These are phyloP conservation scores for Falciphora oryzae DNA, from an alignment of 2,329 filamentous ascomycete species.

Conservation along the genomic window DNA sequence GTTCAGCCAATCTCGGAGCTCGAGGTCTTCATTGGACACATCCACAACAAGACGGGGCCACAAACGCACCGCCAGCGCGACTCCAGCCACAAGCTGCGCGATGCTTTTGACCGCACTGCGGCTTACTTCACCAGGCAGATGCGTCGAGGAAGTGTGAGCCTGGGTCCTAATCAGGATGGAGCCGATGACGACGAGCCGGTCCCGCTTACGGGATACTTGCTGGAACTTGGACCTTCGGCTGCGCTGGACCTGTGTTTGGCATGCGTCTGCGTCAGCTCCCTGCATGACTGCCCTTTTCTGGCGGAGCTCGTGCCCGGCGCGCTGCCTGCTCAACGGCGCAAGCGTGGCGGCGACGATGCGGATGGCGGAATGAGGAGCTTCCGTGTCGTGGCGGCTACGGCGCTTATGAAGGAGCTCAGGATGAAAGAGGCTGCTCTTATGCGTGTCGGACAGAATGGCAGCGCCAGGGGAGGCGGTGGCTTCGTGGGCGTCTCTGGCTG, in stretches of 20 bases:
- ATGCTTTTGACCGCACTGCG: conserved; percentile 43
- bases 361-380: conserved; percentile 22
- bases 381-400: conserved; percentile 24
- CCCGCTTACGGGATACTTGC: conserved; percentile 4
- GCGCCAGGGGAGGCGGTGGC: neutral
- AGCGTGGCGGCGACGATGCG: conserved; percentile 8
- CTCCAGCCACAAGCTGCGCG: conserved; percentile 43
- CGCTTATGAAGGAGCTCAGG: conserved; percentile 24
- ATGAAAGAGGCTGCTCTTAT: neutral
- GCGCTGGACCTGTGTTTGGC: conserved; percentile 26
- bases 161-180: neutral
- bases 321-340: conserved; percentile 1
- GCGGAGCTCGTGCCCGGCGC: conserved; percentile 3
- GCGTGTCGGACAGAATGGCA: conserved; percentile 10
- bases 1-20: conserved; percentile 39
- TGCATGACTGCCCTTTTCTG: conserved; percentile 3
- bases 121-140: conserved; percentile 27
- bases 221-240: conserved; percentile 11
- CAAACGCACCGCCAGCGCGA: conserved; percentile 48
- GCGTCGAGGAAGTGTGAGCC: conserved; percentile 13
- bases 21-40: conserved; percentile 50
- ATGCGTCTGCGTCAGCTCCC: conserved; percentile 19
- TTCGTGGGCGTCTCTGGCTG: conserved; percentile 8
- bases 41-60: conserved; percentile 43
- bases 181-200: neutral